Base-by-base conservation (phyloP, 345 rosid species). In the Populus alba region DNA sequence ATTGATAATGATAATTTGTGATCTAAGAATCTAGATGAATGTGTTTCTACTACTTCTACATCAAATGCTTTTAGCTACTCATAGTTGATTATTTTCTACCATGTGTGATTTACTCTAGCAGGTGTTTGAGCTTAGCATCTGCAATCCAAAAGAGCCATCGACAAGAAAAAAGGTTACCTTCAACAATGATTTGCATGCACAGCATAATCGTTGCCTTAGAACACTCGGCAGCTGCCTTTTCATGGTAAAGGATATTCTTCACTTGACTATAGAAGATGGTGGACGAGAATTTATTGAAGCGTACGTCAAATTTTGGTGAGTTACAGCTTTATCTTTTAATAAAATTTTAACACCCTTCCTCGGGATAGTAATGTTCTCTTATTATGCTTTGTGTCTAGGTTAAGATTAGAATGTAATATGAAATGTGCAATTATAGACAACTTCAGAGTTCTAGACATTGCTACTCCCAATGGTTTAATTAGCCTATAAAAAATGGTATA, bases 201-300 rank as follows among this genome's bases (percentile, higher is more conserved):
- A 87, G 65, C 90, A 87, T 41, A 84, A 88, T 77, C 89, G 75
- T 7, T 93, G 97, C 80, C 87, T 83, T 37, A 90, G 89, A 77
- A 88, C 97, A 53, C 88, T 90, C 81, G 90, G 95, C 85, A 86
- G 79, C 79, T 92, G 95, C 80, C 99, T 96, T 74, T 91, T 91
- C 83, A 76, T 85, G 84, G 90, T 90, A 69, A 94, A 92, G 76
- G 97, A 95, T 88, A 86, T 93, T 80, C 86, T 95, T 80, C 98
- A 91, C 85, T 77, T 93, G 66, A 85, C 84, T 5, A 77, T 91
- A 2, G 92, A 89, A 76, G 83, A 90, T 74, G 67, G 80, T 71
- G 79, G 68, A 59, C 84, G 73, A 8, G 86, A 90, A 83, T 81
- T 81, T 75, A 87, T 89, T 27, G 81, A 89, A 83, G 91, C 94